Base-by-base conservation (phyloP, 2,329 filamentous ascomycete species). In the Penicillium verrucosum region DNA sequence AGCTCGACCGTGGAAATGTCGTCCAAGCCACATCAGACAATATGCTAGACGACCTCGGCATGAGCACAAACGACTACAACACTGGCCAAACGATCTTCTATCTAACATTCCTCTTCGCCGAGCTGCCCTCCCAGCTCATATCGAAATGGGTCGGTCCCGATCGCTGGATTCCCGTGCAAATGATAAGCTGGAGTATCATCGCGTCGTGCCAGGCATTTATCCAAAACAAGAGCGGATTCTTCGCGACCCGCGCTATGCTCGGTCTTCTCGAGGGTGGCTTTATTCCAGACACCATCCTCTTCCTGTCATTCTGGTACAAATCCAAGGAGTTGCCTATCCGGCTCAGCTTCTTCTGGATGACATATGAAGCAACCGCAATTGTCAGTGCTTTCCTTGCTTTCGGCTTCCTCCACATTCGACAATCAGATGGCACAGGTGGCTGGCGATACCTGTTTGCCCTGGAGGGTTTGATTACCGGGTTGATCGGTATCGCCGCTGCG, bases 251-350 rank as follows among this genome's bases (percentile, higher is more conserved):
- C 44, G 71, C 78, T 21, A 74, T 80, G 1, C 69, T 84, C 0
- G 81, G 79, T n/a, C 59, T 77, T 5, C 68, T 84, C 2, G 73
- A 83, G 50, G 78, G 82, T 68, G 83, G 83, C 23, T 84, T 83
- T 56, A 77, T 77, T 43, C 74, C 75, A 3, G 75, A 77, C 21
- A 76, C 73, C 0, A 75, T 77, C 14, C 65, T 77, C 0, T 91
- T 87, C 71, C 77, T 90, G 5, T 86, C 84, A 4, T 92, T 92
- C 71, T 92, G 88, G 73, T 92, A 91, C 75, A 91, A 84, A 44
- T 84, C 84, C 0, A 80, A 80, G 51, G 89, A 92, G 68, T 77
- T 92, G 0, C 87, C 88, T 0, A 80, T 82, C 11, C 82, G 89
- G 1, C 74, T 92, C 18, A 83, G 84, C 62, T 84, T 80, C 65